A percentile compares a stretch with the other conserved stretches of the same genome.
Conservation (phyloP, 345 rosid species). For the Bruguiera sexangula region DNA sequence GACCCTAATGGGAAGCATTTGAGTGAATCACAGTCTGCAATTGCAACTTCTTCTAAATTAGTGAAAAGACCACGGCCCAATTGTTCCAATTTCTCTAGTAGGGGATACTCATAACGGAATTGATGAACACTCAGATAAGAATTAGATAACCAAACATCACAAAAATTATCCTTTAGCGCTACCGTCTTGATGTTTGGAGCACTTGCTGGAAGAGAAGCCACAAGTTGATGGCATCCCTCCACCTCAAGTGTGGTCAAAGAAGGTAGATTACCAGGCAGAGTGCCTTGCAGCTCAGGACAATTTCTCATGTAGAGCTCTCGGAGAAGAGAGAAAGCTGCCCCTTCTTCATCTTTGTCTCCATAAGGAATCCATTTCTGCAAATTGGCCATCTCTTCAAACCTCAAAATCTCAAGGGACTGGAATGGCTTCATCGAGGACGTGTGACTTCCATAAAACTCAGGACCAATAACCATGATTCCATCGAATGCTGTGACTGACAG, state of each 20-base stretch:
- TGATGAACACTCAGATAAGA: neutral
- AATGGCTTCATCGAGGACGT: neutral
- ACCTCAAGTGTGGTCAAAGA: neutral
- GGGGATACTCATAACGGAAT: neutral
- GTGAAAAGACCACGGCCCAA: neutral
- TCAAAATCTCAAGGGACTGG: neutral
- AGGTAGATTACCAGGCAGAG: neutral
- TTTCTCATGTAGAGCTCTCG: neutral
- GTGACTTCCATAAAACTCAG: neutral
- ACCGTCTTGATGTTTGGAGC: neutral
- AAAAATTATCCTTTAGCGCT: neutral
- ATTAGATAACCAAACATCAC: neutral
- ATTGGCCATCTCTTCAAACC: neutral
- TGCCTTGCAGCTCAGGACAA: neutral
- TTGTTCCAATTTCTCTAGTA: neutral
- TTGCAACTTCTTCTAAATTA: slow-evolving; percentile 3
- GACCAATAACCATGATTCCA: neutral
- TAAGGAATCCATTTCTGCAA: slow-evolving; percentile 7
- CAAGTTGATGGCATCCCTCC: neutral
- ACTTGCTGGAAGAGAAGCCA: neutral
- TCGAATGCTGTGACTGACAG: neutral
- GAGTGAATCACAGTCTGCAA: neutral
- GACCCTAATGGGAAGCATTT: slow-evolving; percentile 5
- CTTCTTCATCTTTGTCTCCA: neutral
- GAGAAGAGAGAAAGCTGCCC: slow-evolving; percentile 10